Conservation (phyloP, 805 yeast genomes). For the Suhomyces sp. region DNA sequence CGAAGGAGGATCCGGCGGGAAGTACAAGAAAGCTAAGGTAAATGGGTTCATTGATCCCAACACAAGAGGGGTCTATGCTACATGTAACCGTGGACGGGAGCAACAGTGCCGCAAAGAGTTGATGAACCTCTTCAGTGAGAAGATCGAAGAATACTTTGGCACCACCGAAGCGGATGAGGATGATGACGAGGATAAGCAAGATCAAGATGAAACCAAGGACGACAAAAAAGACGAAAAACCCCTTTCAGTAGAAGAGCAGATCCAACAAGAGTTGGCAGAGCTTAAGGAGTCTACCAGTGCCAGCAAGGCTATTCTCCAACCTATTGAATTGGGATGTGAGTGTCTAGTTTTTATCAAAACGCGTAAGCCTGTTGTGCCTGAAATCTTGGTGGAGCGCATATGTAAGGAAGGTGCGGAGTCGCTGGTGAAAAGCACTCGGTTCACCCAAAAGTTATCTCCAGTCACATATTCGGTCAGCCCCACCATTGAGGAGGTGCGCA, state of each 20-base stretch:
- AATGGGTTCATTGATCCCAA: constrained; percentile 71
- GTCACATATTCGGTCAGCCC: constrained; percentile 74
- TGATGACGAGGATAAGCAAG: constrained; percentile 29
- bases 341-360: constrained; percentile 84
- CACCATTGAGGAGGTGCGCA: constrained; percentile 60
- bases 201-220: constrained; percentile 3
- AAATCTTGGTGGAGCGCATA: constrained; percentile 57
- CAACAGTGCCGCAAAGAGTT: constrained; percentile 74
- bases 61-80: constrained; percentile 83
- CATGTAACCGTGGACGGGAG: constrained; percentile 83
- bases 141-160: constrained; percentile 33
- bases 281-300: constrained; percentile 45
- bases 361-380: constrained; percentile 77
- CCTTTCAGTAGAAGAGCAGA: constrained; percentile 70
- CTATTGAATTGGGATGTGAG: constrained; percentile 69
- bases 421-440: constrained; percentile 59
- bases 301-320: constrained; percentile 48
- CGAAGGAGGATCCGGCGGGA: constrained; percentile 16
- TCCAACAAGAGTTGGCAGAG: constrained; percentile 66
- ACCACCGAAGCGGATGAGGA: constrained; percentile 18
- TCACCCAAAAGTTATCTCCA: constrained; percentile 78
- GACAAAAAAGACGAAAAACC: constrained; percentile 24
- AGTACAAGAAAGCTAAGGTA: constrained; percentile 45
- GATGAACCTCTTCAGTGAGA: constrained; percentile 48
- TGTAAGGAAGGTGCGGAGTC: constrained; percentile 58